Conservation (phyloP, 805 yeast species). For the Metschnikowia noctiluminum region DNA sequence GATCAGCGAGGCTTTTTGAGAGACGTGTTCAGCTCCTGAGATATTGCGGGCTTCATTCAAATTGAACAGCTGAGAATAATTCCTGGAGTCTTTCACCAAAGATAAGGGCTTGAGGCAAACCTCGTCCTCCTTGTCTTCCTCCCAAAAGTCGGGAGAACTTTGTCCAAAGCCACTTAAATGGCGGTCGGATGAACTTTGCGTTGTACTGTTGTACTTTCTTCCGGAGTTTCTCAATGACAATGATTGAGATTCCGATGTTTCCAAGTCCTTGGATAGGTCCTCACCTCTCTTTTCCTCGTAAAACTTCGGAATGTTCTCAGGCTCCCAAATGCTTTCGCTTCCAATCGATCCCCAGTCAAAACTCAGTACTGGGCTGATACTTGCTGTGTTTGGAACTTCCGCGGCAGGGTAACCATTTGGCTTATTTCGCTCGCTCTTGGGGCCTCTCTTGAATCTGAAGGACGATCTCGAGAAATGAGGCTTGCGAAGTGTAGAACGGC, state of each 20-base stretch:
- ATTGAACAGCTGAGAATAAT: neutral
- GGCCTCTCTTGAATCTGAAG: neutral
- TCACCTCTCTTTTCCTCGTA: neutral
- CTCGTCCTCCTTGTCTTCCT: neutral
- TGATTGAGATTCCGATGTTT: no score
- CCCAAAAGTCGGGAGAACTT: conserved; percentile 1
- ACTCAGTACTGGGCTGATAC: neutral
- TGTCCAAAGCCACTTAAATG: conserved; percentile 3
- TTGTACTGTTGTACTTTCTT: neutral
- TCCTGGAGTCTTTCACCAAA: neutral
- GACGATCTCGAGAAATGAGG: neutral
- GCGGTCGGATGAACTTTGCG: neutral
- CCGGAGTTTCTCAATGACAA: neutral
- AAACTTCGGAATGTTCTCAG: neutral
- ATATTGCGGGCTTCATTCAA: neutral
- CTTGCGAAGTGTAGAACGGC: neutral
- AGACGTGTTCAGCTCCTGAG: neutral
- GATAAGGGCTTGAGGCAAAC: neutral
- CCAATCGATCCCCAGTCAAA: neutral
- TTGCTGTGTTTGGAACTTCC: neutral
- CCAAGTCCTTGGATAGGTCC: neutral
- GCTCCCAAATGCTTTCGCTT: neutral
- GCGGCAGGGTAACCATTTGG: neutral
- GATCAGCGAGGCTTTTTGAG: neutral
- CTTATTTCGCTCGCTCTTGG: neutral